These are phyloP conservation scores for Phyllosticta citriasiana DNA, from an alignment of 2,329 filamentous ascomycete species.

Conservation along the genomic window DNA sequence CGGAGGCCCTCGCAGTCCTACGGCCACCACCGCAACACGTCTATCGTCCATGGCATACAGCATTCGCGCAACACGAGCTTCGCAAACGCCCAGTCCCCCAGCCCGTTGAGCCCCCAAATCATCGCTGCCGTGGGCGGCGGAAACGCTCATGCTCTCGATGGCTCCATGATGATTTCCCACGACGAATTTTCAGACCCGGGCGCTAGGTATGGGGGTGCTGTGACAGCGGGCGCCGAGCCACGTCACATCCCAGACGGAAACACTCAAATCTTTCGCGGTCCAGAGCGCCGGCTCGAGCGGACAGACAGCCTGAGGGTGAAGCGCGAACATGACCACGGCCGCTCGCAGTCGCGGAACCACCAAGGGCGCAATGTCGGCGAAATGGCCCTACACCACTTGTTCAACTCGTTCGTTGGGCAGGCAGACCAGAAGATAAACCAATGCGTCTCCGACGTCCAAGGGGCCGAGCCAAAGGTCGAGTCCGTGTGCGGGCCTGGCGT, in stretches of 20 bases:
- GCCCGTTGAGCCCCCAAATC: slow-evolving; percentile 79
- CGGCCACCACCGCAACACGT: slow-evolving; percentile 91
- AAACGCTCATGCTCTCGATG: slow-evolving; percentile 23
- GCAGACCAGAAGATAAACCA: slow-evolving; percentile 94
- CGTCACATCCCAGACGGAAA: neutral
- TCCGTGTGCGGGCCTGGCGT: slow-evolving; percentile 81
- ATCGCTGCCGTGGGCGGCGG: slow-evolving; percentile 45
- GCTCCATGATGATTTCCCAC: slow-evolving; percentile 28
- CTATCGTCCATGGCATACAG: slow-evolving; percentile 92
- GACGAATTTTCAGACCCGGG: slow-evolving; percentile 27
- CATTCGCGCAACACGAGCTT: slow-evolving; percentile 84
- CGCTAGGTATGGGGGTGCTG: slow-evolving; percentile 11
- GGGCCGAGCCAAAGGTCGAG: slow-evolving; percentile 77
- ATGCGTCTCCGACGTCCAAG: slow-evolving; percentile 69
- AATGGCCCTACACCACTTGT: slow-evolving; percentile 91
- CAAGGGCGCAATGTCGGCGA: slow-evolving; percentile 86
- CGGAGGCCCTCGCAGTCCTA: slow-evolving; percentile 49
- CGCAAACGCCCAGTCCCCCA: slow-evolving; percentile 62
- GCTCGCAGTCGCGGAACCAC: slow-evolving; percentile 57
- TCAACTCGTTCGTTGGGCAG: slow-evolving; percentile 93
- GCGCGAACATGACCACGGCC: slow-evolving; percentile 54
- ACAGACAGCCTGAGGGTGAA: slow-evolving; percentile 50
- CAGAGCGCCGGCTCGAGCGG: slow-evolving; percentile 30
- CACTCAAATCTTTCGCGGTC: slow-evolving; percentile 1
- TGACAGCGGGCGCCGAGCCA: slow-evolving; percentile 8